Conservation (phyloP, 2,329 filamentous ascomycete genomes). For the Alternaria consortialis region DNA sequence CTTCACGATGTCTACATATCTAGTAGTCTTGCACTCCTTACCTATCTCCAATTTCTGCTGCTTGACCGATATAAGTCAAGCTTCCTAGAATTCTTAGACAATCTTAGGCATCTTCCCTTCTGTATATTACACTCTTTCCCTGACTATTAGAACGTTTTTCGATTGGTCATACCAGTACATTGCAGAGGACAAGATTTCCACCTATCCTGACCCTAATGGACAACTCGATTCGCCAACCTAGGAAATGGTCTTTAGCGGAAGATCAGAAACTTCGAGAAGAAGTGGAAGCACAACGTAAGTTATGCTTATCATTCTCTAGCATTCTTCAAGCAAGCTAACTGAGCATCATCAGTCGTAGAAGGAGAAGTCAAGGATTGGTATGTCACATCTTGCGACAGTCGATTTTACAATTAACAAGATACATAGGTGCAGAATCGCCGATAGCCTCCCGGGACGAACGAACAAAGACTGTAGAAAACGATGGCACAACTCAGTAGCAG, state of each 20-base stretch:
- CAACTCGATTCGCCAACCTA: slow-evolving; percentile 33
- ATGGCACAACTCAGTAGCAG: slow-evolving; percentile 53
- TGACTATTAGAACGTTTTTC: background rate
- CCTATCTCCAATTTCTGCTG: background rate
- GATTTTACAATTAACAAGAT: slow-evolving; percentile 6
- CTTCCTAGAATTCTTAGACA: background rate
- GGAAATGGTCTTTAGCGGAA: slow-evolving; percentile 41
- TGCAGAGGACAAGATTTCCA: background rate
- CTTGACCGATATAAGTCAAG: background rate
- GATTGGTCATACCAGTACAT: background rate
- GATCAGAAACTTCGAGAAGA: slow-evolving; percentile 40
- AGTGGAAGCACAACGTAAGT: slow-evolving; percentile 38
- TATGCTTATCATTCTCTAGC: background rate
- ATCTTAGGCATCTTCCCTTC: background rate
- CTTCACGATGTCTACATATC: slow-evolving; percentile 11
- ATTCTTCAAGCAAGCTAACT: background rate
- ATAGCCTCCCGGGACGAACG: slow-evolving; percentile 50
- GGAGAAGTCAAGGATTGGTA: slow-evolving; percentile 44
- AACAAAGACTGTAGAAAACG: slow-evolving; percentile 59
- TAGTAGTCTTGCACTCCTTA: background rate
- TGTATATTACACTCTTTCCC: background rate
- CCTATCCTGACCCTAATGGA: slow-evolving; percentile 13
- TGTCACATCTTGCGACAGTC: background rate
- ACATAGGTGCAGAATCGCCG: slow-evolving; percentile 49
- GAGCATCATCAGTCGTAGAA: slow-evolving; percentile 22